These are phyloP conservation scores for Penicillium sp. DNA, from an alignment of 2,329 filamentous ascomycete species.

Conservation along the genomic window DNA sequence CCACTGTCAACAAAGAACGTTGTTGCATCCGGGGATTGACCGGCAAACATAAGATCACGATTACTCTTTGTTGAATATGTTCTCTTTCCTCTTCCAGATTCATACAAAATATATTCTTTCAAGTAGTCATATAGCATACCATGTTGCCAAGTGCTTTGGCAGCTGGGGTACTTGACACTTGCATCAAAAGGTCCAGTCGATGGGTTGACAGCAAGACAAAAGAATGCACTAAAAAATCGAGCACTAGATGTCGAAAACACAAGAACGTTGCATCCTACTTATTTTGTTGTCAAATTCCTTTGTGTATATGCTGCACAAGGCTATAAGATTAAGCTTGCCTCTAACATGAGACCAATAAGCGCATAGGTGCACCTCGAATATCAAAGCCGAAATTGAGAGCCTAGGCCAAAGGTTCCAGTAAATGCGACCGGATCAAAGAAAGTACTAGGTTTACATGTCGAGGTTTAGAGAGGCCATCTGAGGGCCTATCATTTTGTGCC, in stretches of 20 bases:
- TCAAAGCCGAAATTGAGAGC: background rate
- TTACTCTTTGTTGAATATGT: background rate
- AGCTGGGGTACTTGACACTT: background rate
- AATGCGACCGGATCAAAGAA: background rate
- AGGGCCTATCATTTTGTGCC: background rate
- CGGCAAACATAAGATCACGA: background rate
- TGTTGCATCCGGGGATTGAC: background rate
- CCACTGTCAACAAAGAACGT: constrained; percentile 1
- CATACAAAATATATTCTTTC: background rate
- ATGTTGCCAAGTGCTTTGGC: background rate
- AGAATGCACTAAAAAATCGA: background rate
- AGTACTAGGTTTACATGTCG: background rate
- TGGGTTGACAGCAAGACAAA: background rate
- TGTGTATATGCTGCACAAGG: background rate
- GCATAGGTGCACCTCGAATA: background rate
- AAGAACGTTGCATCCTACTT: background rate
- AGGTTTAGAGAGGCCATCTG: background rate
- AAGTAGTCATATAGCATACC: background rate
- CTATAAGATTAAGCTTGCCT: background rate
- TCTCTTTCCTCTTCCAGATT: background rate
- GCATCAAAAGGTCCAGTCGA: background rate
- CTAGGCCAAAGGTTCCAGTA: too few species aligned
- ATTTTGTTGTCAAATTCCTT: background rate
- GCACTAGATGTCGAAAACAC: background rate
- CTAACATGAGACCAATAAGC: background rate